phyloP scores from a whole-genome alignment of 306 rosid genomes.

The Benincasa hispida region DNA sequence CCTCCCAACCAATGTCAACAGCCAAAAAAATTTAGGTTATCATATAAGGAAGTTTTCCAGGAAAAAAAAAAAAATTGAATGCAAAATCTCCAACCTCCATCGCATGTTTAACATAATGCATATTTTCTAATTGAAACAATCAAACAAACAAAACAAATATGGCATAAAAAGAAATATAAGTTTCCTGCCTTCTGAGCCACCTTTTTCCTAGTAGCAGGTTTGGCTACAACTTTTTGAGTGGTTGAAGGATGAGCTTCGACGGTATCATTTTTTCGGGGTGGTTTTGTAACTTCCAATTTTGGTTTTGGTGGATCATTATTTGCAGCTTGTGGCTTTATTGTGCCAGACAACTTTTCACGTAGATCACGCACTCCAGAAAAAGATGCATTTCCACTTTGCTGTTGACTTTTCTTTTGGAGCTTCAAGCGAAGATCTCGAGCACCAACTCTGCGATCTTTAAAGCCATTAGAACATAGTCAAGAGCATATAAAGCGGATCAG shows the following conservation, averaged over 20 bases:
- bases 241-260: conserved; percentile 34
- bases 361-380: conserved; percentile 57
- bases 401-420: conserved; percentile 73
- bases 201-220: conserved; percentile 42
- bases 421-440: conserved; percentile 87
- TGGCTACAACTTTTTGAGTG: conserved; percentile 27
- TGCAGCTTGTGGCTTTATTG: conserved; percentile 50
- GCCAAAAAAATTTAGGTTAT: neutral
- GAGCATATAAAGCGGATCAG: conserved; percentile 23
- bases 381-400: conserved; percentile 52
- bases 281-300: conserved; percentile 34
- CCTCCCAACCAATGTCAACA: neutral
- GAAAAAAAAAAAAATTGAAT: neutral
- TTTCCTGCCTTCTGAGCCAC: conserved; percentile 50
- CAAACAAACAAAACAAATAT: neutral
- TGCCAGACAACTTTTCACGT: conserved; percentile 81
- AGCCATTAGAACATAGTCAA: conserved; percentile 47
- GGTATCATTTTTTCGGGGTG: conserved; percentile 32
- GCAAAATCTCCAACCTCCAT: neutral
- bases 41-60: neutral
- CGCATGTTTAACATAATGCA: neutral
- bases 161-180: neutral
- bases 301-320: conserved; percentile 53
- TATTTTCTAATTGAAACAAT: neutral
- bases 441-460: conserved; percentile 55